Evolutionary conservation across 2,329 filamentous ascomycete species (phyloP), one percentile per base, ranked within the genome.

Genomic region (Aphanocladium album): DNA sequence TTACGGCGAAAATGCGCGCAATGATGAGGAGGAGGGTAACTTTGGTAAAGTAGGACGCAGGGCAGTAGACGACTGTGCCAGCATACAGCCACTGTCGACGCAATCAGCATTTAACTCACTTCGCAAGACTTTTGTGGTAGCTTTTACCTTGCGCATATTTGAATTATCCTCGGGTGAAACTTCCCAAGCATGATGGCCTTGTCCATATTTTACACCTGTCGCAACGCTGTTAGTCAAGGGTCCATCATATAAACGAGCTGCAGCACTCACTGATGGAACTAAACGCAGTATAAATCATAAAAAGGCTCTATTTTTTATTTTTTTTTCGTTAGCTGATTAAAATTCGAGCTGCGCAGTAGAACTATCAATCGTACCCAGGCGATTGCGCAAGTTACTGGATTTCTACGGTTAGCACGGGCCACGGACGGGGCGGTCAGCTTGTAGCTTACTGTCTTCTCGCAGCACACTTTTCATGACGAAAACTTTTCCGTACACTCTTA

Each of bases 1-100:
- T 62, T 11, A 70, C 62, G 9, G 69, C 59, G 50, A 72, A 73
- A 14, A 74, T 67, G 21, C 71, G 67, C 5, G 69, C 69, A 17
- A 72, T 70, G 51, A 73, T 62, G 9, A 74, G 63, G 39, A 71
- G 63, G n/a, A 71, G 65, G 7, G 72, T 71, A n/a, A 68, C 62
- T 61, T 74, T 73, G 21, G 67, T 70, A 53, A 67, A 66, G 57
- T 65, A 73, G 2, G 71, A 65, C 5, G 69, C 64, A 16, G 70
- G 70, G 16, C 67, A 68, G 58, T 72, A 73, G 8, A 69, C 30
- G 27, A 73, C 57, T 17, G 67, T 66, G 43, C 67, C 66, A 16
- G 66, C 69, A 41, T 72, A 70, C 6, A 70, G 60, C 69, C 68
- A 68, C 69, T 68, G 43, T 27, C 1, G 19, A 23, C 39, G n/a